Base-by-base conservation (phyloP, 148 eudicot genomes). In the Pouteria glomerata region DNA sequence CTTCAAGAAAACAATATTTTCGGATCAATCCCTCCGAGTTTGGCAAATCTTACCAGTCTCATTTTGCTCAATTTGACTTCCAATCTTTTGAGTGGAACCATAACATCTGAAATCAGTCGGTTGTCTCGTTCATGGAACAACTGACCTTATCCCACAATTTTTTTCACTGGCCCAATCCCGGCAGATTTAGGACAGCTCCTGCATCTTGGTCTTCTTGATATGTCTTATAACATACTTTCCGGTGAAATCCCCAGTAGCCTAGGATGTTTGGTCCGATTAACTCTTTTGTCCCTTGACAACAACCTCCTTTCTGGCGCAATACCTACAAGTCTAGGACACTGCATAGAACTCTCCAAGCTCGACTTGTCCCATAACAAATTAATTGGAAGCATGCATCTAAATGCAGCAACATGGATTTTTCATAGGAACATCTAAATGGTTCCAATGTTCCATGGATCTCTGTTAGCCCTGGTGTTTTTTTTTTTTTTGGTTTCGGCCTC, bases 331-430 rank as follows among this genome's bases (percentile, higher is more conserved):
- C 64, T 82, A 76, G 75, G 70, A 23, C 65, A 70, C 21, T 79
- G 85, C 69, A 60, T 24, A 18, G 68, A 62, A 66, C 74, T 82
- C 14, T 18, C 53, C 51, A 76, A 14, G 42, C 69, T 82, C 52
- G 85, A 82, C 61, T 72, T 82, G 67, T 82, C 85, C 51, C 48
- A 79, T 55, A 82, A 82, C 74, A 69, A 24, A 18, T 41, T 82
- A 57, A 64, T 78, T 18, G 82, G 85, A 34, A 67, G n/a, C n/a
- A n/a, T n/a, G n/a, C n/a, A n/a, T n/a, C n/a, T n/a, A n/a, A n/a
- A n/a, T n/a, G n/a, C n/a, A n/a, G n/a, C n/a, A n/a, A n/a, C n/a
- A n/a, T n/a, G n/a, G n/a, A n/a, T n/a, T n/a, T n/a, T n/a, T n/a
- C n/a, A n/a, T n/a, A n/a, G n/a, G n/a, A n/a, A n/a, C n/a, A n/a